Conservation (phyloP, 192 early-diverging fungal species). For the Spizellomyces punctatus region DNA sequence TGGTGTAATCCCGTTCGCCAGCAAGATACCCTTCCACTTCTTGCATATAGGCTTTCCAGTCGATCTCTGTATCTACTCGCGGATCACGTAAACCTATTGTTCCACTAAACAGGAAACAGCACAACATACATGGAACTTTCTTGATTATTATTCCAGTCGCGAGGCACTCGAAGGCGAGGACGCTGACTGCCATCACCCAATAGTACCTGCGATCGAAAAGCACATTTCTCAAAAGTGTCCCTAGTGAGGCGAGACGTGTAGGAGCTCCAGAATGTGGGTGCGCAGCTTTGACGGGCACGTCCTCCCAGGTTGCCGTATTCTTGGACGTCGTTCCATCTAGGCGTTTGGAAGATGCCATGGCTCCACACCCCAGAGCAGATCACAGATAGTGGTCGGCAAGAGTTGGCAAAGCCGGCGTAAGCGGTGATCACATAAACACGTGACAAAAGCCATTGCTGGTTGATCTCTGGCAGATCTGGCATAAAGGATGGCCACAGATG, state of each 20-base stretch:
- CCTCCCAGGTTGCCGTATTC: too few relatives aligned
- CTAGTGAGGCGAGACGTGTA: background rate
- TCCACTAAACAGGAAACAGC: slow-evolving; percentile 2
- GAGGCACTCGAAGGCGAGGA: slow-evolving; percentile 54
- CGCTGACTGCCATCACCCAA: slow-evolving; percentile 28
- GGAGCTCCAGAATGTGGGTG: too few relatives aligned
- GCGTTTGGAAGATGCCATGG: too few relatives aligned
- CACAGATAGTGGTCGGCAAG: too few relatives aligned
- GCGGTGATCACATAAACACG: too few relatives aligned
- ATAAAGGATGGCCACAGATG: too few relatives aligned
- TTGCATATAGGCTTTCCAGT: slow-evolving; percentile 97
- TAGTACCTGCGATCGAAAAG: slow-evolving; percentile 51
- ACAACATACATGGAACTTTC: slow-evolving; percentile 59
- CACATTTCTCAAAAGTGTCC: slow-evolving; percentile 10
- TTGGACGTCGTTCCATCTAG: too few relatives aligned
- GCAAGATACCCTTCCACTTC: slow-evolving; percentile 74
- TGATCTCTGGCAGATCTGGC: too few relatives aligned
- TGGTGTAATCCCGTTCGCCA: slow-evolving; percentile 84
- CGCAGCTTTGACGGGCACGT: too few relatives aligned
- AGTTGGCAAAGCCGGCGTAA: too few relatives aligned
- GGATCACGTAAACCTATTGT: slow-evolving; percentile 18
- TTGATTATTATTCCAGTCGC: slow-evolving; percentile 61
- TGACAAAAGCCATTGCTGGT: too few relatives aligned
- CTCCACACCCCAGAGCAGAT: too few relatives aligned
- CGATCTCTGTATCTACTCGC: slow-evolving; percentile 85